phyloP scores from a whole-genome alignment of 163 green algal genomes.

The Botryococcus braunii region DNA sequence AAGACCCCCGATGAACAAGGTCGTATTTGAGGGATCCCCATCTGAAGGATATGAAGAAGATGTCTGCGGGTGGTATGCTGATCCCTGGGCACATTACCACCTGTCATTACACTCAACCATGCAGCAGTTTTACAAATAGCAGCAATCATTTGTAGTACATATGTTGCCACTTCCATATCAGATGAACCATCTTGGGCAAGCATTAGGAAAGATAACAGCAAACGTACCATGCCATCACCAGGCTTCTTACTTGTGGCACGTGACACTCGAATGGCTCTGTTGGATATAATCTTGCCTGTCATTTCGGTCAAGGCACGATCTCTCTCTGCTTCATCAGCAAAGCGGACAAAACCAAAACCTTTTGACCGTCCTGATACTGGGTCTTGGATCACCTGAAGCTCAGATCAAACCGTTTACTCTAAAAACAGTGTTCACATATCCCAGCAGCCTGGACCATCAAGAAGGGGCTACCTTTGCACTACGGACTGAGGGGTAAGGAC shows the following conservation, averaged over 20 bases:
- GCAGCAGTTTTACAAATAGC: background rate
- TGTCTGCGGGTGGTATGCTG: conserved; percentile 9
- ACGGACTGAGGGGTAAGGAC: conserved; percentile 70
- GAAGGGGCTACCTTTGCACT: conserved; percentile 59
- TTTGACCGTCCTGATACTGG: conserved; percentile 68
- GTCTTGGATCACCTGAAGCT: conserved; percentile 75
- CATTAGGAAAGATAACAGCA: too few species aligned
- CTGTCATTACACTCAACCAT: conserved; percentile 2
- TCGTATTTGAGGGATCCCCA: conserved; percentile 75
- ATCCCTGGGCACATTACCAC: background rate
- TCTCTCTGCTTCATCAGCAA: conserved; percentile 65
- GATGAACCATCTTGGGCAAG: too few species aligned
- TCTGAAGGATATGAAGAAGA: conserved; percentile 41
- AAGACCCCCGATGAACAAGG: conserved; percentile 79
- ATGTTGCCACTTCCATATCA: too few species aligned
- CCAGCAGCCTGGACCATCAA: too few species aligned
- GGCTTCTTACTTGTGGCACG: conserved; percentile 65
- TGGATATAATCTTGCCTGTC: conserved; percentile 69
- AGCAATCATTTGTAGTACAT: too few species aligned
- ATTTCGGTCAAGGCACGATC: conserved; percentile 72
- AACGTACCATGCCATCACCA: background rate
- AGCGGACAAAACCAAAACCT: conserved; percentile 93
- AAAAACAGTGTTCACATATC: too few species aligned
- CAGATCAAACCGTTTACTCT: too few species aligned
- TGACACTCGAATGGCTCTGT: conserved; percentile 72